Evolutionary conservation across 2,329 filamentous ascomycete genomes (phyloP), one percentile per base, ranked within the genome.

Genomic region (Rutstroemia sp.): DNA sequence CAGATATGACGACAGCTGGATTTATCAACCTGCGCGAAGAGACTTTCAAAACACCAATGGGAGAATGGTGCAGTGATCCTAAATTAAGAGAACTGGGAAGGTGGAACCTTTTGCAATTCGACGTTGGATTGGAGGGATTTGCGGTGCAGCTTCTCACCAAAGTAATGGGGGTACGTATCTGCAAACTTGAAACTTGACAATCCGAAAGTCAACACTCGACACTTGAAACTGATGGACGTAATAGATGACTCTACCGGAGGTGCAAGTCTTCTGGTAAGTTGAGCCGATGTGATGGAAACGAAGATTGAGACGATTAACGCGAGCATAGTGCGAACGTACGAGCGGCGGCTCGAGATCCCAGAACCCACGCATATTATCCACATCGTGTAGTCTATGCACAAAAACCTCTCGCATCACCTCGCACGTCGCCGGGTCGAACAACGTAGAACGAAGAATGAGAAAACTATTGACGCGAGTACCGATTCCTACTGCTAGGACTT

Each of bases 51-150:
- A 57, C 64, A 23, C 71, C 71, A 9, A 51, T 71, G 3, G 68
- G 69, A 6, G 62, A 64, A 3, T 73, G 71, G 71, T 58, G 68
- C 1, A 57, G 56, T 30, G 69, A 72, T 58, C 57, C 60, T 1
- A 62, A 62, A 14, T 49, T 69, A 17, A 64, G 64, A 44, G 67
- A 67, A n/a, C n/a, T 67, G 10, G 65, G 65, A 14, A 45, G 49
- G 27, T 67, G 61, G 64, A 60, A 58, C 16, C 34, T 62, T 12
- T 42, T 65, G 23, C 60, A 57, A 17, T 67, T 64, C 30, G 58
- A 63, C 45, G 59, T 58, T 17, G 65, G 65, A 14, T 54, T 67
- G 12, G 65, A 67, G 38, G 65, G 65, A 0, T 66, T 60, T 56
- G 57, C 60, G 14, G 40, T 67, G 34, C 61, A 64, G 3, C 56